phyloP scores from a whole-genome alignment of 257 asterid species.

The Solanum habrochaites region DNA sequence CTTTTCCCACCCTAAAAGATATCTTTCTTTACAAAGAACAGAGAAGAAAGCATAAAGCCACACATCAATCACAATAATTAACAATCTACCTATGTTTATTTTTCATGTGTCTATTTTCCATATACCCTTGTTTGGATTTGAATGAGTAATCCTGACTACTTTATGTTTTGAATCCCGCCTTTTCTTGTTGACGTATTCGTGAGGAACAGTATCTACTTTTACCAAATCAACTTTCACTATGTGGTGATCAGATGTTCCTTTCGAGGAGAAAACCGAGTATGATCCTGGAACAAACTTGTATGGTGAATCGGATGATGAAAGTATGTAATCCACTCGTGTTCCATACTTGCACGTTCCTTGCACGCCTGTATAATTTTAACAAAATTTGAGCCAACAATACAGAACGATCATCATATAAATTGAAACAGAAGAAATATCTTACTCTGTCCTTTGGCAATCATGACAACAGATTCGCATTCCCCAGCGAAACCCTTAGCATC shows the following conservation, averaged over 20 bases:
- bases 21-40: neutral
- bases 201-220: slow-evolving; percentile 21
- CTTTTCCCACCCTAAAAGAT: neutral
- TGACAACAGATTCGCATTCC: slow-evolving; percentile 86
- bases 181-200: slow-evolving; percentile 17
- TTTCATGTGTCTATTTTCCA: slow-evolving; percentile 48
- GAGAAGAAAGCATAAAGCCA: neutral
- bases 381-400: neutral
- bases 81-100: neutral
- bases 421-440: neutral
- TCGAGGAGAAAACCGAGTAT: slow-evolving; percentile 76
- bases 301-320: slow-evolving; percentile 52
- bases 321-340: slow-evolving; percentile 73
- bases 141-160: slow-evolving; percentile 45
- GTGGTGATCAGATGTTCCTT: slow-evolving; percentile 98
- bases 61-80: neutral
- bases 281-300: slow-evolving; percentile 80
- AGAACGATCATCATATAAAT: neutral
- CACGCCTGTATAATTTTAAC: slow-evolving; percentile 40
- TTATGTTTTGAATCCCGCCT: slow-evolving; percentile 24
- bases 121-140: slow-evolving; percentile 53
- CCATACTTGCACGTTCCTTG: slow-evolving; percentile 98
- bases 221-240: slow-evolving; percentile 80
- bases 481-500: slow-evolving; percentile 89
- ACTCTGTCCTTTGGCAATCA: slow-evolving; percentile 99